These are phyloP conservation scores for Auricularia auricula-judae DNA, from an alignment of 768 basidiomycete genomes.

Conservation along the genomic window DNA sequence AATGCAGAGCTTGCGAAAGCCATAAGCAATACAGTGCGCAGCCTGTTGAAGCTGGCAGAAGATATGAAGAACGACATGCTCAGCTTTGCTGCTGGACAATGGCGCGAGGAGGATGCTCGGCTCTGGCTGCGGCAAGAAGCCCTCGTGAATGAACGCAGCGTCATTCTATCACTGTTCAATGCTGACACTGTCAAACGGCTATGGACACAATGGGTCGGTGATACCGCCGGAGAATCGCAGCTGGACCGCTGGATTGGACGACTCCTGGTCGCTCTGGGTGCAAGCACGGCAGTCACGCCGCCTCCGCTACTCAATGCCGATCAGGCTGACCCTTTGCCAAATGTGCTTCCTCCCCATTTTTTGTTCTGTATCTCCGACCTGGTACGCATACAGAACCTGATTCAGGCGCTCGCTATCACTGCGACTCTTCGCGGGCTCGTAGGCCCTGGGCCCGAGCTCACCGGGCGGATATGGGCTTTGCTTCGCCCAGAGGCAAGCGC, in stretches of 20 bases:
- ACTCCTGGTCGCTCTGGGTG: constrained; percentile 21
- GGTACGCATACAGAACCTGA: constrained; percentile 51
- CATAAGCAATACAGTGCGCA: constrained; percentile 36
- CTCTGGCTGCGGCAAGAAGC: constrained; percentile 42
- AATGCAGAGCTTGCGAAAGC: constrained; percentile 31
- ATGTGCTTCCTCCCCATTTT: constrained; percentile 53
- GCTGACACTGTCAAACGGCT: constrained; percentile 20
- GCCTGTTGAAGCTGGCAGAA: constrained; percentile 41
- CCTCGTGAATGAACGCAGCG: constrained; percentile 38
- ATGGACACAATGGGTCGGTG: constrained; percentile 15
- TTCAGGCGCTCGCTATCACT: constrained; percentile 59
- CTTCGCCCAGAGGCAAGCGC: neutral
- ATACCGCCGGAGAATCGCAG: constrained; percentile 9
- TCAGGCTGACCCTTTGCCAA: constrained; percentile 11
- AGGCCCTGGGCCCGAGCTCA: constrained; percentile 42
- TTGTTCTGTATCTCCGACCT: constrained; percentile 47
- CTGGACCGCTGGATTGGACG: constrained; percentile 33
- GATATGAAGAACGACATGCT: constrained; percentile 59
- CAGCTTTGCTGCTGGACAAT: constrained; percentile 54
- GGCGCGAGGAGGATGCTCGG: constrained; percentile 47
- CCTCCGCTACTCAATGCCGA: neutral
- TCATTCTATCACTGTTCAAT: constrained; percentile 43
- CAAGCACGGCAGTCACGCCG: neutral
- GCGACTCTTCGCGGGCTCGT: constrained; percentile 50
- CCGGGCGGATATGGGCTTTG: constrained; percentile 41